Base-by-base conservation (phyloP, 768 basidiomycete species). In the Dioszegia aurantiaca region DNA sequence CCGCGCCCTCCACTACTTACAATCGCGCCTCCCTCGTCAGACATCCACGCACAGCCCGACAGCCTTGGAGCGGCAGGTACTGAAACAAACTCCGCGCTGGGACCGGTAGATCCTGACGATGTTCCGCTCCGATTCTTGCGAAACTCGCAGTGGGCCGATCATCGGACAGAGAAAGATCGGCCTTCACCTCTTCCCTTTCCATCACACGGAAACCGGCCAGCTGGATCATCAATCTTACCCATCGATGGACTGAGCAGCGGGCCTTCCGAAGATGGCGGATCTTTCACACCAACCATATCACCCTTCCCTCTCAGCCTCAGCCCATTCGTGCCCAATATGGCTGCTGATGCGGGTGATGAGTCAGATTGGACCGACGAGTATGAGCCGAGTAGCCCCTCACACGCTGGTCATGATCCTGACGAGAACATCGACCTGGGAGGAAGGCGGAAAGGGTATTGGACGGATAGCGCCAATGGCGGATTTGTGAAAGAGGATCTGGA, bases 101-200 rank as follows among this genome's bases (percentile, higher is more conserved):
- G n/a, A n/a, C n/a, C 19, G 6, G 40, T 41, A 6, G 16, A 39
- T 42, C 44, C 52, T 19, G 69, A 70, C 40, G 63, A 71, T 45
- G 60, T 71, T 10, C 69, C 69, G 1, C 49, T 71, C 16, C 39
- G 58, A 37, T 62, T 23, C 42, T 27, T 71, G 14, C 30, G 46
- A 16, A 68, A 66, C 31, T 42, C 59, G 0, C 60, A 64, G 55
- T 68, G 69, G 67, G 55, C 65, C 9, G 54, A 33, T 1, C 39
- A 40, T 14, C 44, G 64, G 14, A 56, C 43, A 1, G 27, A 24
- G 1, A 71, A 71, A 58, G 64, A 66, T 43, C 42, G 67, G 27
- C 69, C 69, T 26, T 62, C 60, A 2, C 67, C 69, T 12, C 55
- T 71, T 3, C 67, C 69, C 17, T 37, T 71, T 17, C 28, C n/a